phyloP scores from a whole-genome alignment of 1,284 basidiomycete genomes.

The Leccinum fallax region DNA sequence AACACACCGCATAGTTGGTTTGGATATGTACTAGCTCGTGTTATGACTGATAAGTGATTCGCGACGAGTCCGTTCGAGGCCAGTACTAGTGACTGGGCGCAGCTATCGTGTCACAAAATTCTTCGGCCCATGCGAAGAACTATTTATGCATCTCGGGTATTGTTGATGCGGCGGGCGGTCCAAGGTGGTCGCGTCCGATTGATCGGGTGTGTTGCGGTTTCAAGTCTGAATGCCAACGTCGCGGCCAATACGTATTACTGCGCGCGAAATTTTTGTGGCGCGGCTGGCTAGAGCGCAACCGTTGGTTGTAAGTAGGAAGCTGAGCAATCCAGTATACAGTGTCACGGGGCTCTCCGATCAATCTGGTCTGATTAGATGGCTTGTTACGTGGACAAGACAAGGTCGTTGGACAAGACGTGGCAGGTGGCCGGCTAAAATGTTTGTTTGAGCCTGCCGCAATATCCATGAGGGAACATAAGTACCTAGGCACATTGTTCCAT shows the following conservation, averaged over 20 bases:
- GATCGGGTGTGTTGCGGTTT: slow-evolving; percentile 5
- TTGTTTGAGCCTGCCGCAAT: slow-evolving; percentile 1
- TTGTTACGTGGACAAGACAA: slow-evolving; percentile 2
- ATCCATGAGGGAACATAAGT: slow-evolving; percentile 1
- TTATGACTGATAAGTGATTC: not conserved
- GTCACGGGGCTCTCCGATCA: slow-evolving; percentile 15
- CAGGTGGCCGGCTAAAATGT: slow-evolving; percentile 5
- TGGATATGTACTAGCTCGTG: not conserved
- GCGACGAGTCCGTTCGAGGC: not conserved
- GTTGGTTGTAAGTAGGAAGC: not conserved
- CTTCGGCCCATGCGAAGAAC: no score
- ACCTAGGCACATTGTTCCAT: slow-evolving; percentile 11
- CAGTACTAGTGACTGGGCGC: not conserved
- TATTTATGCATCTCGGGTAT: not conserved
- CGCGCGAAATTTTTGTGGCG: not conserved
- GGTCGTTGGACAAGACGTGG: not conserved
- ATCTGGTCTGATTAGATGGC: not conserved
- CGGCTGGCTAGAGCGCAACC: not conserved
- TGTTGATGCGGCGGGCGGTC: not conserved
- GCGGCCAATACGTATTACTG: not conserved
- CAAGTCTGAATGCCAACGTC: slow-evolving; percentile 6
- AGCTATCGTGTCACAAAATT: not conserved
- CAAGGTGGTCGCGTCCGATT: not conserved
- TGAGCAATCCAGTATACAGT: not conserved
- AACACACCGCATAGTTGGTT: slow-evolving; percentile 7